Percentiles rank a stretch among this genome's conserved stretches.
phyloP scores from a whole-genome alignment of 306 rosid genomes.

The Aeschynomene evenia region DNA sequence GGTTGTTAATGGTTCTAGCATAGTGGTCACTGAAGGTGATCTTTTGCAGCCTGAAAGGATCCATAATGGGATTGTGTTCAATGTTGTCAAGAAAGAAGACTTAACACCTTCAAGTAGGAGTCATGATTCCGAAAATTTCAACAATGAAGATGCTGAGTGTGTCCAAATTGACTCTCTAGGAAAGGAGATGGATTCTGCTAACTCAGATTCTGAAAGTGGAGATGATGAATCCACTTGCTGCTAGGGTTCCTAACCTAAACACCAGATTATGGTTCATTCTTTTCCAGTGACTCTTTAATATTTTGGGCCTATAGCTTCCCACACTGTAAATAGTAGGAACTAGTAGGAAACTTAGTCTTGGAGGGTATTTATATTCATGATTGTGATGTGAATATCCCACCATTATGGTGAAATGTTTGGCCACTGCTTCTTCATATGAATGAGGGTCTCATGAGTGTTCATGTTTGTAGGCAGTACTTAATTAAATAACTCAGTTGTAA shows the following conservation, averaged over 20 bases:
- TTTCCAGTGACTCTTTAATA: neutral
- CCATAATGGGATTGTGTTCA: slow-evolving; percentile 74
- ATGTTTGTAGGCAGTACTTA: neutral
- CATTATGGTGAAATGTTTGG: neutral
- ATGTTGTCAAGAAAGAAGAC: slow-evolving; percentile 83
- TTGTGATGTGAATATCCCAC: neutral
- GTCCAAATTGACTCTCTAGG: slow-evolving; percentile 66
- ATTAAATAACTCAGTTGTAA: neutral
- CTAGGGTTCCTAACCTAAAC: slow-evolving; percentile 16
- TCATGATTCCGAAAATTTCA: slow-evolving; percentile 53
- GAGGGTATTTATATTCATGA: slow-evolving; percentile 12
- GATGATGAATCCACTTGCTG: slow-evolving; percentile 39
- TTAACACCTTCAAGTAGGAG: slow-evolving; percentile 53
- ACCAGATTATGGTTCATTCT: slow-evolving; percentile 14
- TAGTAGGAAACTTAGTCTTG: neutral
- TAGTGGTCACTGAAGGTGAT: slow-evolving; percentile 77
- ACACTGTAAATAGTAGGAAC: slow-evolving; percentile 26
- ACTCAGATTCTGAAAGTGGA: slow-evolving; percentile 66
- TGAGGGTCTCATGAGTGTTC: neutral
- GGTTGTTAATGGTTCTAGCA: slow-evolving; percentile 54
- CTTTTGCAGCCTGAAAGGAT: slow-evolving; percentile 89
- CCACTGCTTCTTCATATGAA: neutral
- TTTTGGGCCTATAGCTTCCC: neutral
- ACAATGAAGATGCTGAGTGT: slow-evolving; percentile 61
- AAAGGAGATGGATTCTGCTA: slow-evolving; percentile 59